Percentiles rank a stretch among this genome's conserved stretches.
These are phyloP conservation scores for Porphyra umbilicalis DNA, from an alignment of 31 red algal genomes.

Conservation along the genomic window DNA sequence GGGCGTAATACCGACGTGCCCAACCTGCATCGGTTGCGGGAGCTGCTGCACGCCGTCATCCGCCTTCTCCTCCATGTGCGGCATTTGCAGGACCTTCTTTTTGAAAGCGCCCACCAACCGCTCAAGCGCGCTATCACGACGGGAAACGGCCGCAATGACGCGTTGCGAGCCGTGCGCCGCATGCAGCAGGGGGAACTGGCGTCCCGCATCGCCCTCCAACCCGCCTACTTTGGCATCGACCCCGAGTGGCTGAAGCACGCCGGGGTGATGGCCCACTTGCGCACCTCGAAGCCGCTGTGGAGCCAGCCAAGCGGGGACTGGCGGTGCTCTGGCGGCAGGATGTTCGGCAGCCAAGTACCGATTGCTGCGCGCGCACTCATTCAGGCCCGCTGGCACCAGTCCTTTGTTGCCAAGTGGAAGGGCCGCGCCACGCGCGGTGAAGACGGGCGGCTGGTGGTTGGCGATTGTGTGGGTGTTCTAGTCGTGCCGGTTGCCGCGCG, in stretches of 20 bases:
- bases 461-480: neutral
- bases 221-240: neutral
- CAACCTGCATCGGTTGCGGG: neutral
- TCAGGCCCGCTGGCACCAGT: neutral
- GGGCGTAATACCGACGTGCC: neutral
- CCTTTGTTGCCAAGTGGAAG: neutral
- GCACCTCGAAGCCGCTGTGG: neutral
- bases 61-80: neutral
- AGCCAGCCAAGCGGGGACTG: neutral
- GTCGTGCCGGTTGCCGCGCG: neutral
- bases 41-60: neutral
- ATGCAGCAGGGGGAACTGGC: neutral
- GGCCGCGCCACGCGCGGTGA: too few species aligned
- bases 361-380: neutral
- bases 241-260: neutral
- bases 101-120: neutral
- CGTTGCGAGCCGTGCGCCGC: neutral
- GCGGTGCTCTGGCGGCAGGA: neutral
- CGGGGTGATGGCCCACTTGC: neutral
- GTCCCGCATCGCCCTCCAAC: neutral
- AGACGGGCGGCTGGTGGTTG: neutral
- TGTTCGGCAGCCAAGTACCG: neutral
- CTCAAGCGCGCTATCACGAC: neutral
- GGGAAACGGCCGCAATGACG: neutral
- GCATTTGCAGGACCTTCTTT: neutral